phyloP scores from a whole-genome alignment of 1,139 yeast genomes.

The Pichiaceae sp. region DNA sequence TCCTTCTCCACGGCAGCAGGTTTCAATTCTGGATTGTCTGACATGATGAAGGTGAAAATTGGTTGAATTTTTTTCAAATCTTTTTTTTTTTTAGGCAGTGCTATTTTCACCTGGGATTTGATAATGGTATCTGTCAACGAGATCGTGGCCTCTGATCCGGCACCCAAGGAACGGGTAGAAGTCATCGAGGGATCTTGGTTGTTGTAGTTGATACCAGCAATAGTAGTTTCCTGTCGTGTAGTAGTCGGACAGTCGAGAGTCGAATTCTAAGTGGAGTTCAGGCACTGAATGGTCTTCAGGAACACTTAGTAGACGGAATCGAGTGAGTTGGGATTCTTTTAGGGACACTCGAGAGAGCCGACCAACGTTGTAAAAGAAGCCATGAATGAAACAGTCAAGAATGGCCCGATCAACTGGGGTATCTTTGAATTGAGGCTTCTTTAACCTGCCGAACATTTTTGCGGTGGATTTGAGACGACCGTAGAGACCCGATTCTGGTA shows the following conservation, averaged over 20 bases:
- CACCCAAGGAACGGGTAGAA: conserved; percentile 1
- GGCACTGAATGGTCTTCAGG: too few relatives aligned
- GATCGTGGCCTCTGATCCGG: too few relatives aligned
- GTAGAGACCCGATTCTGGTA: not conserved
- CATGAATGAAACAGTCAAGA: not conserved
- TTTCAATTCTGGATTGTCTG: conserved; percentile 23
- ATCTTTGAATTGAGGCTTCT: not conserved
- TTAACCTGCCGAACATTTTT: not conserved
- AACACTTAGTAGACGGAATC: too few relatives aligned
- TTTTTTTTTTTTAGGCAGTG: not conserved
- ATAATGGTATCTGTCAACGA: too few relatives aligned
- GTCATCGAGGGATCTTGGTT: not conserved
- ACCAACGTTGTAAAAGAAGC: conserved; percentile 1
- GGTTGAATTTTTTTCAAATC: not conserved
- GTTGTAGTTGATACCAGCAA: not conserved
- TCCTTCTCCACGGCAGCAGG: conserved; percentile 85
- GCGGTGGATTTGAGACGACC: not conserved
- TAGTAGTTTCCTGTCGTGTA: conserved; percentile 1
- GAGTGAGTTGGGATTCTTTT: not conserved
- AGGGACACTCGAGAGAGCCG: not conserved
- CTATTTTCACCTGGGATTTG: not conserved
- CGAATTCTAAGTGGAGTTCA: too few relatives aligned
- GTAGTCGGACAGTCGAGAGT: too few relatives aligned
- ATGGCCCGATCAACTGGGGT: not conserved
- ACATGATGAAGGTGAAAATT: not conserved